A percentile compares a stretch with the other conserved stretches of the same genome.
These are phyloP conservation scores for Smittium culicis DNA, from an alignment of 371 early-diverging fungal species.

Conservation along the genomic window DNA sequence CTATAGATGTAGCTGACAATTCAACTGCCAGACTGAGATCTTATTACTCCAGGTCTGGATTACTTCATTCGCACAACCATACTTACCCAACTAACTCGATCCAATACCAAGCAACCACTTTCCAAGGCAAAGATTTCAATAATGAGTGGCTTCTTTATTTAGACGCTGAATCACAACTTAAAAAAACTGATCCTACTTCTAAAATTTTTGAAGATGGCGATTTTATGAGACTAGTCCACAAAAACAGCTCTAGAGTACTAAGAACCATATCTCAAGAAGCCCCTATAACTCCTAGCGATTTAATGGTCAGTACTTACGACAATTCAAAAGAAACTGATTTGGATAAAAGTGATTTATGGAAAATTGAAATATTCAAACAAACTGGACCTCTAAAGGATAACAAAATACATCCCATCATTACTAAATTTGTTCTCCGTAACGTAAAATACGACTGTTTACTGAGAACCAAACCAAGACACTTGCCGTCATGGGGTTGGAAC, in stretches of 20 bases:
- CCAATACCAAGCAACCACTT: slow-evolving; percentile 95
- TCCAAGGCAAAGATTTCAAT: slow-evolving; percentile 93
- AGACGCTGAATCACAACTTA: slow-evolving; percentile 22
- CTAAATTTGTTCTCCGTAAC: slow-evolving; percentile 81
- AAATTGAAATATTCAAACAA: slow-evolving; percentile 62
- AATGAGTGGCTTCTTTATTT: slow-evolving; percentile 77
- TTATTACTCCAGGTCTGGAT: slow-evolving; percentile 77
- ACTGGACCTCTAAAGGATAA: slow-evolving; percentile 22
- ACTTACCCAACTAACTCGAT: slow-evolving; percentile 86
- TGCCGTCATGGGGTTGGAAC: slow-evolving; percentile 98
- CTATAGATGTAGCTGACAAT: slow-evolving; percentile 84
- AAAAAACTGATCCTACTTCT: slow-evolving; percentile 28
- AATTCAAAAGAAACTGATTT: slow-evolving; percentile 40
- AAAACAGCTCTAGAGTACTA: slow-evolving; percentile 51
- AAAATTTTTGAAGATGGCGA: slow-evolving; percentile 60
- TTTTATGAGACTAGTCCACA: slow-evolving; percentile 69
- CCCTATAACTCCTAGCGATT: slow-evolving; percentile 53
- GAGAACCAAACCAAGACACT: slow-evolving; percentile 48
- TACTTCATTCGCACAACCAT: slow-evolving; percentile 96
- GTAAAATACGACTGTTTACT: slow-evolving; percentile 63
- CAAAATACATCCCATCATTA: slow-evolving; percentile 55
- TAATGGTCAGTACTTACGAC: slow-evolving; percentile 80
- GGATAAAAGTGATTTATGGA: slow-evolving; percentile 85
- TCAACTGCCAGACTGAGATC: slow-evolving; percentile 83
- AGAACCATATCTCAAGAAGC: slow-evolving; percentile 66